Evolutionary conservation across 1,284 basidiomycete species (phyloP), one percentile per base, ranked within the genome.

Genomic region (Neotropicomus parvogracilis): DNA sequence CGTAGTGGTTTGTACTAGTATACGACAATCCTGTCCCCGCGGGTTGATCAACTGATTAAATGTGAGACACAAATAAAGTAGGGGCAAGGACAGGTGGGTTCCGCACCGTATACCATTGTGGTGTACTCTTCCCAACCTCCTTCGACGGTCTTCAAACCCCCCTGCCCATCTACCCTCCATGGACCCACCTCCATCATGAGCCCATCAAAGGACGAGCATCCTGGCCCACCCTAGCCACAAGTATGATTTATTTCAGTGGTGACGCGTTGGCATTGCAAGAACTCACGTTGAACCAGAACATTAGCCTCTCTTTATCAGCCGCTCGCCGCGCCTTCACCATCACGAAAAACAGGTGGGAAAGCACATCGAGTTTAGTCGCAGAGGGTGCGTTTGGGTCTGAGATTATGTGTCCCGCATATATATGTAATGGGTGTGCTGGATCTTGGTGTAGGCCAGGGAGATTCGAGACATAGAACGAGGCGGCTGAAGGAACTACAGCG

Each of bases 61-160:
- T 14, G 32, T 59, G 41, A 55, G 40, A 44, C 34, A 26, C 8
- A 52, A 40, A 52, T 28, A 28, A 40, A 36, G 50, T 38, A 24
- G 36, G 48, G 28, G 27, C 28, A 40, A 45, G 21, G 26, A 24
- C 24, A 24, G 32, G 28, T 11, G 32, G 4, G 7, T 6, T 72
- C 6, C 87, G 65, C 55, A 95, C 93, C 71, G 62, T 91, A 99
- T 49, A 99, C 83, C 70, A 99, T 84, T 39, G 91, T 95, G n/a
- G 91, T 88, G 64, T 95, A 99, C 67, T 99, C 97, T 67, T 99
- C 95, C 95, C 95, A 99, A 6, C 94, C 94, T 21, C 93, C 94
- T 52, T 95, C 87, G 7, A 83, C 75, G 45, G 85, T 80, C 54
- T 81, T 80, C 49, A 97, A 76, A 13, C 87, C 84, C 20, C 88